Conservation (phyloP, 2,329 filamentous ascomycete genomes). For the Apiospora aurea region DNA sequence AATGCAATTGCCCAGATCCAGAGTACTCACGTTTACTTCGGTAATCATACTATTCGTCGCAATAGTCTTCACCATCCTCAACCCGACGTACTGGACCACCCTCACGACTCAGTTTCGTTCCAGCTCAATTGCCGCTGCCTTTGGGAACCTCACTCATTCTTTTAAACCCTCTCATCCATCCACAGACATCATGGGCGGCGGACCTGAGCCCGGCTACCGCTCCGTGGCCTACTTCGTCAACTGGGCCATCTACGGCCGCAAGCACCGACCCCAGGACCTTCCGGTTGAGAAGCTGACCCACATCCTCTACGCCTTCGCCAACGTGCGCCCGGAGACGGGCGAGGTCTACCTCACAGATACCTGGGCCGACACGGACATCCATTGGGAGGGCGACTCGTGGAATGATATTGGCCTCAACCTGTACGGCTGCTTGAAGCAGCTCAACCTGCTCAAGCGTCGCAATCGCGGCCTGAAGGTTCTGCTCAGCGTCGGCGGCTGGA, state of each 20-base stretch:
- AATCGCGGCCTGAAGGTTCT: constrained; percentile 87
- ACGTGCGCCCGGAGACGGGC: constrained; percentile 78
- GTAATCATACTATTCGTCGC: constrained; percentile 22
- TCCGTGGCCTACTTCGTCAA: constrained; percentile 79
- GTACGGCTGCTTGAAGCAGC: constrained; percentile 89
- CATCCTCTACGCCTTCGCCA: constrained; percentile 89
- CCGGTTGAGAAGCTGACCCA: constrained; percentile 85
- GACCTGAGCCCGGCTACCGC: constrained; percentile 60
- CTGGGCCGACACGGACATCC: constrained; percentile 77
- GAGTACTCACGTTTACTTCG: constrained; percentile 21
- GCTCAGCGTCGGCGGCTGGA: constrained; percentile 91
- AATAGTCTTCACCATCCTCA: constrained; percentile 4
- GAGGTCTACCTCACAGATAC: constrained; percentile 76
- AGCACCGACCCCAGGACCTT: constrained; percentile 85
- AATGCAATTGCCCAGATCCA: constrained; percentile 16
- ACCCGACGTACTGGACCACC: constrained; percentile 21
- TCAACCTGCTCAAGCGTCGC: constrained; percentile 80
- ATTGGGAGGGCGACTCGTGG: constrained; percentile 73
- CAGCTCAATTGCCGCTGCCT: not conserved
- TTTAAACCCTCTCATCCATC: constrained; percentile 24
- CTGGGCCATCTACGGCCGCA: constrained; percentile 87
- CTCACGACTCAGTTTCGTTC: not conserved
- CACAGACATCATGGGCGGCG: constrained; percentile 49
- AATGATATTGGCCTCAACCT: constrained; percentile 79
- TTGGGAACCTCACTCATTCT: constrained; percentile 26